Evolutionary conservation across 2,329 filamentous ascomycete species (phyloP).

Genomic region (Cordyceps javanica): DNA sequence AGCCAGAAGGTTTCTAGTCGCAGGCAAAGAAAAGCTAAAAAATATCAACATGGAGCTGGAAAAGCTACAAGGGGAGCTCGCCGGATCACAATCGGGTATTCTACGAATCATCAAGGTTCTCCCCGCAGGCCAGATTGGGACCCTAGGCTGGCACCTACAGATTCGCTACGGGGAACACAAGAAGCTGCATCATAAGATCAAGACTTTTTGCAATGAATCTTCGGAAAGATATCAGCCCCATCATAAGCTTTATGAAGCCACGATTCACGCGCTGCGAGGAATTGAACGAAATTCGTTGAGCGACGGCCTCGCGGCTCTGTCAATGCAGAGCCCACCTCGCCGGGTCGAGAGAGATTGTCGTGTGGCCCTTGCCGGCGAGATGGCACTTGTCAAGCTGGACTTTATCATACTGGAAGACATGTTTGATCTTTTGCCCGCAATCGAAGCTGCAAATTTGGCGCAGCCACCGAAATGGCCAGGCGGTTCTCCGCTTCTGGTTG

Average conservation of each 20-base stretch:
- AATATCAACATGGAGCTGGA: slow-evolving; percentile 22
- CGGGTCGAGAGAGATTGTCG: slow-evolving; percentile 8
- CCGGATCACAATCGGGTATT: not conserved
- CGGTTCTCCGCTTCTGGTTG: not conserved
- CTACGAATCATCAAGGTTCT: not conserved
- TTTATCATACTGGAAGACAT: slow-evolving; percentile 3
- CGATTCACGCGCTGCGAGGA: slow-evolving; percentile 18
- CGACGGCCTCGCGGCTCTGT: not conserved
- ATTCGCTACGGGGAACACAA: not conserved
- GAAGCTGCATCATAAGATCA: not conserved
- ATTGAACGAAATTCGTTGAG: not conserved
- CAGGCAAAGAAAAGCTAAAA: slow-evolving; percentile 28
- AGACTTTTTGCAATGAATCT: not conserved
- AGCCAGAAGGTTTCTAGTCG: slow-evolving; percentile 51
- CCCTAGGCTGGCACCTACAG: not conserved
- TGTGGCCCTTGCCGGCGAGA: slow-evolving; percentile 2
- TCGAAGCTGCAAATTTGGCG: not conserved
- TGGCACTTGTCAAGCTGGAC: slow-evolving; percentile 7
- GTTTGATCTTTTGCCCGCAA: not conserved
- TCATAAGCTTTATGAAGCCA: slow-evolving; percentile 25
- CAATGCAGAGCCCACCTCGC: not conserved
- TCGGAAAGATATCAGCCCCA: not conserved
- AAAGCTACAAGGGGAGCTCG: slow-evolving; percentile 15
- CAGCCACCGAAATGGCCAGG: not conserved
- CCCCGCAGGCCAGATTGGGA: too few species aligned